Evolutionary conservation across 352 stramenopile genomes (phyloP), one percentile per base, ranked within the genome.

Genomic region (Globisporangium cederbergense): DNA sequence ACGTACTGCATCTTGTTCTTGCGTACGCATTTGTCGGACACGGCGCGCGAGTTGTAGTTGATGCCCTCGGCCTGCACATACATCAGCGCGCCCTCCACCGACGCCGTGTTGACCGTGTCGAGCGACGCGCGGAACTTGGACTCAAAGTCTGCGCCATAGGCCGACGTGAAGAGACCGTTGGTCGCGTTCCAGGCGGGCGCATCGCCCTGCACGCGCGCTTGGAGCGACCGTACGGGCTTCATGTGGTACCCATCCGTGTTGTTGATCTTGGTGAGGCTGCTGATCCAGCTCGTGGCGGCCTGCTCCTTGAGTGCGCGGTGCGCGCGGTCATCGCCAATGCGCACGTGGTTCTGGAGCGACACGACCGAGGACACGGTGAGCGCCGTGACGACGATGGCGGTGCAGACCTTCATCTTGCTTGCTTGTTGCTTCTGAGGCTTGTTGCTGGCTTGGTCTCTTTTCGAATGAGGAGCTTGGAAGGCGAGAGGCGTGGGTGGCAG

Each of bases 1-100:
- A 96, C 65, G 67, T 90, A 87, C 49, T 79, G 65, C 69, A 91
- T 89, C 16, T 84, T 75, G 71, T 91, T 93, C 80, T 96, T 96
- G 59, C 86, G 84, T 56, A 45, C 22, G 47, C 59, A 65, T 36
- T 51, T 40, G 22, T 50, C 9, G 18, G 25, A 70, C 64, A 18
- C 30, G 14, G 51, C 22, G 30, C 71, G 71, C 2, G 67, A 65
- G 57, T 75, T 72, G 64, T 75, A 74, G 61, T 81, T 84, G 70
- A 88, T 84, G 32, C 72, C 68, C 58, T 88, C 78, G 14, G 74
- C 78, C 64, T 79, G 69, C 2, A 86, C 70, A 64, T 84, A 79
- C 71, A 77, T 83, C 32, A 84, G 68, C 4, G 69, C 75, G 18
- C 74, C 70, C 68, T 87, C 78, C 11, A 87, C 74, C 3, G 70